These are phyloP conservation scores for Rhodomyrtus tomentosa DNA, from an alignment of 345 rosid species.

Conservation along the genomic window DNA sequence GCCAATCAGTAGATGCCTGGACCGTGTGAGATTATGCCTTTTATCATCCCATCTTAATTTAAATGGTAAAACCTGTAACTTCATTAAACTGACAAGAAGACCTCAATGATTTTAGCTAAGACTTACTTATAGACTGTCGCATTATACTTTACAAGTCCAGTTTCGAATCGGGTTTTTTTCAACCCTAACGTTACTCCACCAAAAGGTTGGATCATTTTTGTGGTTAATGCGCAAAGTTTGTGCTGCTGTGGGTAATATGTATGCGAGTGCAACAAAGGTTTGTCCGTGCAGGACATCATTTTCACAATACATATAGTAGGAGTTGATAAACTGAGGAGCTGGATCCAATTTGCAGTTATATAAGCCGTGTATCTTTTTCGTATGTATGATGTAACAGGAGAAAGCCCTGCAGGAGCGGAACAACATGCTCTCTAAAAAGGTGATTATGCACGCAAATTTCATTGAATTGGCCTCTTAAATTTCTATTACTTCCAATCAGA, in stretches of 20 bases:
- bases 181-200: neutral
- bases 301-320: neutral
- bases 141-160: neutral
- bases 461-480: neutral
- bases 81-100: neutral
- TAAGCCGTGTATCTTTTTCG: neutral
- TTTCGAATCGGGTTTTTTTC: neutral
- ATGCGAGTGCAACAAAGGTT: neutral
- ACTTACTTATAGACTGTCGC: neutral
- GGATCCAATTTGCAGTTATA: neutral
- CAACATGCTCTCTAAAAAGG: slow-evolving; percentile 48
- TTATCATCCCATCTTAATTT: neutral
- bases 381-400: slow-evolving; percentile 26
- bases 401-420: slow-evolving; percentile 43
- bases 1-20: neutral
- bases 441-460: slow-evolving; percentile 1
- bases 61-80: neutral
- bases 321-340: neutral
- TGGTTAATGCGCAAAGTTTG: neutral
- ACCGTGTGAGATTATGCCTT: neutral
- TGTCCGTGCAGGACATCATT: neutral
- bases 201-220: neutral
- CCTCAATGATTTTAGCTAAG: neutral
- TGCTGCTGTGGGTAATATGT: neutral
- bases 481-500: neutral